Percentiles rank a stretch among this genome's conserved stretches.
Evolutionary conservation across 306 rosid species (phyloP).

Genomic region (Cotoneaster glaucophyllus): DNA sequence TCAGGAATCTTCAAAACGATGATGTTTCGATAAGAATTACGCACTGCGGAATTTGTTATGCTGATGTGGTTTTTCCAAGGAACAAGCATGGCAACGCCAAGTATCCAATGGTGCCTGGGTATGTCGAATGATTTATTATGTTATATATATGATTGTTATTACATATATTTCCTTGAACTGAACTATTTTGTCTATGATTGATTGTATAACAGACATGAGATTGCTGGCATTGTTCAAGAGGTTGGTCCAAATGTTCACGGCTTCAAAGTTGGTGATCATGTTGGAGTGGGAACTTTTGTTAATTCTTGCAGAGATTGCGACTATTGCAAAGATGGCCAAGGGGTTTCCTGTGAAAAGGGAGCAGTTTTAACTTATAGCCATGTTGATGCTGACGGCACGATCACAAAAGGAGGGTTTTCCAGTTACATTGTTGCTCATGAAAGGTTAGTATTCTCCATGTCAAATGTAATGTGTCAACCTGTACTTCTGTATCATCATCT

Average conservation of each 20-base stretch:
- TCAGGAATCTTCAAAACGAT: constrained; percentile 45
- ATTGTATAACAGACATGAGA: constrained; percentile 55
- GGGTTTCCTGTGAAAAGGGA: constrained; percentile 43
- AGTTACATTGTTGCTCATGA: constrained; percentile 54
- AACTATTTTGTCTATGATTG: background rate
- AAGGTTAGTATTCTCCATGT: constrained; percentile 24
- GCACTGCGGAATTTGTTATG: constrained; percentile 73
- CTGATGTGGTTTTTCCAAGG: constrained; percentile 53
- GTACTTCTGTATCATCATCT: too few relatives aligned
- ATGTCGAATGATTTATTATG: background rate
- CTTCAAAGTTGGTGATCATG: constrained; percentile 69
- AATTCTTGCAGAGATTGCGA: constrained; percentile 75
- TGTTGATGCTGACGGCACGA: constrained; percentile 57
- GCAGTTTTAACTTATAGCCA: constrained; percentile 34
- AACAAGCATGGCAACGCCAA: constrained; percentile 41
- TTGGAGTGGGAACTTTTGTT: constrained; percentile 69
- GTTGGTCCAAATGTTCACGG: constrained; percentile 50
- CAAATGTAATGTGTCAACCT: too few relatives aligned
- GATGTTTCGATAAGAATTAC: constrained; percentile 63
- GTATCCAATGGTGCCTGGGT: constrained; percentile 81
- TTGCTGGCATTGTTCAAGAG: constrained; percentile 59
- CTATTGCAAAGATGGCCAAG: constrained; percentile 46
- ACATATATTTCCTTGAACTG: background rate
- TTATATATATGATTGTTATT: too few relatives aligned
- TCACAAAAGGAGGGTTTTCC: constrained; percentile 82